Conservation (phyloP, 192 early-diverging fungal genomes). For the Coemansia biformis region DNA sequence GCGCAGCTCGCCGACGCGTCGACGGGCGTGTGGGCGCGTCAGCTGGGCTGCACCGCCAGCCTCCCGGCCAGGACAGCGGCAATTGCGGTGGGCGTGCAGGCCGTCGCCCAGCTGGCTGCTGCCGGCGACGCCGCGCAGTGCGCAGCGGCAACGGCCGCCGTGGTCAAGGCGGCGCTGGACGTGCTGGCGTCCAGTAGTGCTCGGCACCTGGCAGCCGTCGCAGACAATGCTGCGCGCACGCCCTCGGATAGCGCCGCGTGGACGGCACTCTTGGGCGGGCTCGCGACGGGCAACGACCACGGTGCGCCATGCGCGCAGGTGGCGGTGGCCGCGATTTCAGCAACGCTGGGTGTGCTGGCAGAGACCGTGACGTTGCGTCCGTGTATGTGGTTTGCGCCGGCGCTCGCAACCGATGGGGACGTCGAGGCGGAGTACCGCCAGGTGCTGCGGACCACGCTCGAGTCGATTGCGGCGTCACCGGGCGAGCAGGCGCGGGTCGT, state of each 20-base stretch:
- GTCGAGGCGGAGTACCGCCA: constrained; percentile 9
- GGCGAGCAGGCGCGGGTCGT: constrained; percentile 12
- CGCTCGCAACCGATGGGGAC: too few relatives aligned
- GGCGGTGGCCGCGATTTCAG: constrained; percentile 17
- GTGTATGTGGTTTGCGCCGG: constrained; percentile 19
- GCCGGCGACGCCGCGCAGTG: not conserved
- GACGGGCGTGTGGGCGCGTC: constrained; percentile 9
- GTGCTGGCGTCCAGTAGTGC: not conserved
- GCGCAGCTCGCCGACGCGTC: too few relatives aligned
- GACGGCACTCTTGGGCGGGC: constrained; percentile 15
- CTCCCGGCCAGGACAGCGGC: constrained; percentile 9
- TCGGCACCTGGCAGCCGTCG: not conserved
- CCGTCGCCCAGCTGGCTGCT: constrained; percentile 12
- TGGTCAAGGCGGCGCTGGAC: constrained; percentile 13
- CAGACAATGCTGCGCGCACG: constrained; percentile 1
- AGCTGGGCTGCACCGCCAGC: constrained; percentile 10
- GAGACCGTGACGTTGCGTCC: constrained; percentile 7
- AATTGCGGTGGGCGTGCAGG: constrained; percentile 26
- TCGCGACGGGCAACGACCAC: not conserved
- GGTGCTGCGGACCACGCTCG: constrained; percentile 18
- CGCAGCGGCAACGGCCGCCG: constrained; percentile 7
- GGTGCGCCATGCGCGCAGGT: constrained; percentile 1
- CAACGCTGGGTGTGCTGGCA: constrained; percentile 10
- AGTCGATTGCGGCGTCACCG: constrained; percentile 4
- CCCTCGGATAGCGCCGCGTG: constrained; percentile 9